Evolutionary conservation across 2,329 filamentous ascomycete species (phyloP).

Genomic region (Pseudocercospora vitis): DNA sequence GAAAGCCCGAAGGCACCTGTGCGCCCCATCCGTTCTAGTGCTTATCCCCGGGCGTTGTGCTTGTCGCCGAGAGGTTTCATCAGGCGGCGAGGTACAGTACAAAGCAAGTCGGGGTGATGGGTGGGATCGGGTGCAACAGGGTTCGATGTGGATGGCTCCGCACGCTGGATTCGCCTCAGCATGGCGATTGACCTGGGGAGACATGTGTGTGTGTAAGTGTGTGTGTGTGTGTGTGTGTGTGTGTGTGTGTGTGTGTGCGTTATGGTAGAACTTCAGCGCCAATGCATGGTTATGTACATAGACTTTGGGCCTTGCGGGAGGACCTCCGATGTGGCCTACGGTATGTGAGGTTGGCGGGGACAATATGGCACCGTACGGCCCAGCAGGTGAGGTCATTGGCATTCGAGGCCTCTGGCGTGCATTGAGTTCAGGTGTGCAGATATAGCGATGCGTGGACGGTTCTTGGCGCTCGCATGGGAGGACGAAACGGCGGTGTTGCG

Average conservation of each 20-base stretch:
- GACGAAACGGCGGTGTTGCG: no score
- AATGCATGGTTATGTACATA: not conserved
- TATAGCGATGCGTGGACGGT: not conserved
- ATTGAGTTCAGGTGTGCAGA: conserved; percentile 2
- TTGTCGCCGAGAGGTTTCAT: not conserved
- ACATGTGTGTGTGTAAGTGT: no score
- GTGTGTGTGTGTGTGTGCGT: no score
- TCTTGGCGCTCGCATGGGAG: no score
- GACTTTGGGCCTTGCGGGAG: not conserved
- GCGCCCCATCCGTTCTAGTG: no score
- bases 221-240: no score
- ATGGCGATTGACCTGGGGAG: not conserved
- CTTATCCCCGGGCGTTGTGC: no score
- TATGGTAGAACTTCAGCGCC: not conserved
- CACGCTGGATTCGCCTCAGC: not conserved
- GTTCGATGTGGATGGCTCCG: not conserved
- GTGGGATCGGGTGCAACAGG: no score
- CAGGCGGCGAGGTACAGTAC: not conserved
- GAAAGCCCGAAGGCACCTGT: no score
- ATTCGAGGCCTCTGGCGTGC: not conserved
- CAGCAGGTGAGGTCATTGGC: not conserved
- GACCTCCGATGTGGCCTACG: not conserved
- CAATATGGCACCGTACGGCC: not conserved
- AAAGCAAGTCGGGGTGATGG: no score
- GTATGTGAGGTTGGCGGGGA: conserved; percentile 1